Evolutionary conservation across 768 basidiomycete species (phyloP).

Genomic region (Sarcodon aspratus): DNA sequence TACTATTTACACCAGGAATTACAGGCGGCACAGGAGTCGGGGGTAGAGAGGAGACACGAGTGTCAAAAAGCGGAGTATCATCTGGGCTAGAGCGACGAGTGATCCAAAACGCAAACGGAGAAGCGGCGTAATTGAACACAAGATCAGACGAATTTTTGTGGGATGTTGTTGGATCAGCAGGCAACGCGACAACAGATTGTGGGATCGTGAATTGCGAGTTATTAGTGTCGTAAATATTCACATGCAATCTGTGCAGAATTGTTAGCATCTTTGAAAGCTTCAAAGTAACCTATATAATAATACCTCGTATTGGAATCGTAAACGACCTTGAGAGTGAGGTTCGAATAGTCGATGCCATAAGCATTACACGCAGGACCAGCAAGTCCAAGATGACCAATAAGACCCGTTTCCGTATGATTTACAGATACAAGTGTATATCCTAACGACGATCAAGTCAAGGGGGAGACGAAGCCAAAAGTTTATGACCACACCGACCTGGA

Average conservation of each 20-base stretch:
- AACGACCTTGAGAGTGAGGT: conserved; percentile 54
- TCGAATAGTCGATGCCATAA: conserved; percentile 46
- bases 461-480: conserved; percentile 13
- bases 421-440: conserved; percentile 45
- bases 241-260: conserved; percentile 42
- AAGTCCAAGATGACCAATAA: conserved; percentile 43
- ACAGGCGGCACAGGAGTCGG: conserved; percentile 43
- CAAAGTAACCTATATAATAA: conserved; percentile 19
- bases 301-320: conserved; percentile 42
- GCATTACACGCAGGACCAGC: conserved; percentile 50
- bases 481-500: conserved; percentile 10
- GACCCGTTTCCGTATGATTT: conserved; percentile 29
- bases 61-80: conserved; percentile 56
- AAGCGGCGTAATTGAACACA: conserved; percentile 50
- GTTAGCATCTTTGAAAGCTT: conserved; percentile 23
- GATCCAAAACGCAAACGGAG: conserved; percentile 75
- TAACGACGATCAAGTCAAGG: conserved; percentile 36
- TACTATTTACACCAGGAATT: conserved; percentile 37
- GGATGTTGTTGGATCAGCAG: conserved; percentile 21
- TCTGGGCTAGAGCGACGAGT: conserved; percentile 51
- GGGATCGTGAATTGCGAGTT: conserved; percentile 61
- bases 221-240: conserved; percentile 53
- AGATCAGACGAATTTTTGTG: conserved; percentile 42
- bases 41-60: conserved; percentile 51
- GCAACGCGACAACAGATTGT: conserved; percentile 31